phyloP scores from a whole-genome alignment of 352 stramenopile species.

The Pythium brachiatum region DNA sequence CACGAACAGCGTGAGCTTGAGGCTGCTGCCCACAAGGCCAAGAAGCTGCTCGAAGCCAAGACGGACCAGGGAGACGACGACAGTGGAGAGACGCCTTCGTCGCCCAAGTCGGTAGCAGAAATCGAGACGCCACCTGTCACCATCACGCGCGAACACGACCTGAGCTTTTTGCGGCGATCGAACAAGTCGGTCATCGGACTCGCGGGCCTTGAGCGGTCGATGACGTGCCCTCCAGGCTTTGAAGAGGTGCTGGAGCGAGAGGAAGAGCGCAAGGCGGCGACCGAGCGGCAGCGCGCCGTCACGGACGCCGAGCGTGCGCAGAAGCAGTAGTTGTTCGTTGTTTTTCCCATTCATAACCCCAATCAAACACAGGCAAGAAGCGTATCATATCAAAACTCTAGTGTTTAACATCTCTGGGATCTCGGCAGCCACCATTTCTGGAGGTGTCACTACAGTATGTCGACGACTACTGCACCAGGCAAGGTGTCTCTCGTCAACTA shows the following conservation, averaged over 20 bases:
- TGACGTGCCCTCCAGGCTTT: slow-evolving; percentile 74
- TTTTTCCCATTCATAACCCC: too few relatives aligned
- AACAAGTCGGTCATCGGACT: slow-evolving; percentile 72
- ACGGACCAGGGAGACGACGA: background rate
- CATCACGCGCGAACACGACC: slow-evolving; percentile 76
- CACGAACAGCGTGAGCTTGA: slow-evolving; percentile 50
- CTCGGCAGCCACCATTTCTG: too few relatives aligned
- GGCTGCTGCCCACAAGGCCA: slow-evolving; percentile 33
- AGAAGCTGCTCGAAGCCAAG: slow-evolving; percentile 10
- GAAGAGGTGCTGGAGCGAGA: slow-evolving; percentile 44
- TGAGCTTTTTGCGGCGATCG: slow-evolving; percentile 75
- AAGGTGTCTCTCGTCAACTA: too few relatives aligned
- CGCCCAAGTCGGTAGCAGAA: slow-evolving; percentile 18
- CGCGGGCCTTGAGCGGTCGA: slow-evolving; percentile 63
- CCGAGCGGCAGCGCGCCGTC: background rate
- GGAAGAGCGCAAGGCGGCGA: slow-evolving; percentile 12
- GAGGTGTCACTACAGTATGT: too few relatives aligned
- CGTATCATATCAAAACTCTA: too few relatives aligned
- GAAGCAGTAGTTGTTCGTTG: too few relatives aligned
- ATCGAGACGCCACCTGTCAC: slow-evolving; percentile 40
- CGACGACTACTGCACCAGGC: too few relatives aligned
- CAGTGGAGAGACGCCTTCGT: slow-evolving; percentile 19
- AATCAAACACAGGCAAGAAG: too few relatives aligned
- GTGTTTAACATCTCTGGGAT: too few relatives aligned
- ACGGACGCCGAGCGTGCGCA: background rate